Conservation (phyloP, 2,329 filamentous ascomycete genomes). For the Fusarium sp. region DNA sequence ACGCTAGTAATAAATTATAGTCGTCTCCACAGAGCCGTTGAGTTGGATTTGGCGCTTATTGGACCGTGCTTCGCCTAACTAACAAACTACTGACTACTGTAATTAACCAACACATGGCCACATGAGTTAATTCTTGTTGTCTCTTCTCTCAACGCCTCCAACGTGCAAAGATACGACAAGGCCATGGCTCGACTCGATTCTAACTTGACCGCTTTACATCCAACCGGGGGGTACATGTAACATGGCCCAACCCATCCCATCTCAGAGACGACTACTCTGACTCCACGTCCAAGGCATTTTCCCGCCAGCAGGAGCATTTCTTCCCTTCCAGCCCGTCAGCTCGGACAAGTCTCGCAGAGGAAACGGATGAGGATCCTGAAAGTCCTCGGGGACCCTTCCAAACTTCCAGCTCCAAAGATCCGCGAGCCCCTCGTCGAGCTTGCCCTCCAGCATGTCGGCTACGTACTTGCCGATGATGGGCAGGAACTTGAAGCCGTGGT, state of each 20-base stretch:
- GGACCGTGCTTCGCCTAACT: slow-evolving; percentile 1
- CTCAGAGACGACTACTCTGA: slow-evolving; percentile 26
- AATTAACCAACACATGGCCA: background rate
- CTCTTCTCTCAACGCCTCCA: background rate
- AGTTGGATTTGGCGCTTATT: slow-evolving; percentile 15
- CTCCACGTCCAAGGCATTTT: slow-evolving; percentile 41
- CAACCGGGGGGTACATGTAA: background rate
- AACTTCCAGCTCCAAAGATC: slow-evolving; percentile 51
- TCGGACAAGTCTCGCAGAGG: slow-evolving; percentile 33
- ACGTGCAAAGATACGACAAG: too few relatives aligned
- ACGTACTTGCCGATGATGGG: slow-evolving; percentile 62
- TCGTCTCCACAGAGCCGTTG: slow-evolving; percentile 5
- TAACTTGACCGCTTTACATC: background rate
- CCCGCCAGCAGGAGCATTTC: slow-evolving; percentile 33
- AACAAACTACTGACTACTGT: too few relatives aligned
- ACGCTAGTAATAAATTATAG: slow-evolving; percentile 25
- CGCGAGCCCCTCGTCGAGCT: slow-evolving; percentile 51
- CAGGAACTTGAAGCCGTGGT: slow-evolving; percentile 64
- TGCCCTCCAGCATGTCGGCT: slow-evolving; percentile 42
- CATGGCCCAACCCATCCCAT: background rate
- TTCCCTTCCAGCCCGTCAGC: slow-evolving; percentile 35
- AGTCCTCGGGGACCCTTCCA: slow-evolving; percentile 28
- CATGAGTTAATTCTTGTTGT: slow-evolving; percentile 20
- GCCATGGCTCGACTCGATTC: too few relatives aligned
- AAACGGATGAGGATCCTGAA: slow-evolving; percentile 37